phyloP scores from a whole-genome alignment of 306 rosid species.

The Vicia sativa region DNA sequence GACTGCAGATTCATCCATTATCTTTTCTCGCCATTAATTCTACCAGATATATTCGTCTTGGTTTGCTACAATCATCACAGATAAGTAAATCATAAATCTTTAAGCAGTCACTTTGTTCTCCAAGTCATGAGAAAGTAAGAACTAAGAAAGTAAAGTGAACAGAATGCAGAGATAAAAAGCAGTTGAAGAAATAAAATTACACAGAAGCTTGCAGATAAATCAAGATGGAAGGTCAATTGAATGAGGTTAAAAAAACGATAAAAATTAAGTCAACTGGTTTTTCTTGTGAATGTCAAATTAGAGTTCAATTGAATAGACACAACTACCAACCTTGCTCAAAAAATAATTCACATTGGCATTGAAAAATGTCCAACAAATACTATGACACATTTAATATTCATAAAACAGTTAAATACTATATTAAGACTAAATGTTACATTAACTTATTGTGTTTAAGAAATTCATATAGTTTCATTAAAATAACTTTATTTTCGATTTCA shows the following conservation, averaged over 20 bases:
- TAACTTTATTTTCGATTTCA: neutral
- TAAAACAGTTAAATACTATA: no score
- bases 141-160: slow-evolving; percentile 12
- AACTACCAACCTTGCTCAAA: no score
- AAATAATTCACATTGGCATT: no score
- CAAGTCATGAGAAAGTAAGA: slow-evolving; percentile 20
- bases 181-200: slow-evolving; percentile 25
- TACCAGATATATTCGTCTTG: slow-evolving; percentile 61
- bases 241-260: slow-evolving; percentile 1
- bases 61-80: slow-evolving; percentile 60
- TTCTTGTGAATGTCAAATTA: slow-evolving; percentile 15
- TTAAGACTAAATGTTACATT: no score
- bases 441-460: no score
- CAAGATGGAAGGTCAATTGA: slow-evolving; percentile 22
- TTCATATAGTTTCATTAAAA: neutral
- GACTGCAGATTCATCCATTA: slow-evolving; percentile 60
- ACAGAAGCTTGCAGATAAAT: slow-evolving; percentile 26
- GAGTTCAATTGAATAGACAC: neutral
- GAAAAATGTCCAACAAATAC: no score
- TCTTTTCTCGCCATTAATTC: slow-evolving; percentile 58
- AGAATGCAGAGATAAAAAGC: slow-evolving; percentile 27
- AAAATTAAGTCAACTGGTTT: slow-evolving; percentile 17
- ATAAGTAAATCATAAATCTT: slow-evolving; percentile 27
- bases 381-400: no score
- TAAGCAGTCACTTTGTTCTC: neutral